Percentiles rank a stretch among this genome's conserved stretches.
Conservation (phyloP, 805 yeast species). For the Yarrowia sp. region DNA sequence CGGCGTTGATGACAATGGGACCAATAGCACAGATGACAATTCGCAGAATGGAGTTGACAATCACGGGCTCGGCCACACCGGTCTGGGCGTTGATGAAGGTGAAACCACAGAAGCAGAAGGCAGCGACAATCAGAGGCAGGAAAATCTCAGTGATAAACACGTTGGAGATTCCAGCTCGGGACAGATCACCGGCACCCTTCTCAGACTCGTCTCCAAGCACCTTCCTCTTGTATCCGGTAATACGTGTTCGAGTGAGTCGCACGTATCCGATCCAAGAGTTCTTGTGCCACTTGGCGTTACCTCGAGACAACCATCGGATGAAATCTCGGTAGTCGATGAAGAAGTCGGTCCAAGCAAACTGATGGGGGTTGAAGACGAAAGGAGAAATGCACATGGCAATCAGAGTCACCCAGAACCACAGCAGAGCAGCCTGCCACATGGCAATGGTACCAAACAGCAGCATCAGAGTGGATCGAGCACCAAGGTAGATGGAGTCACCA, state of each 20-base stretch:
- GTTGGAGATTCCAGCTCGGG: constrained; percentile 76
- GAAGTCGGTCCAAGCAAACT: constrained; percentile 93
- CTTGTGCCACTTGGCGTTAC: constrained; percentile 62
- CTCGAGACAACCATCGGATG: constrained; percentile 81
- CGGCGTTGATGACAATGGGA: constrained; percentile 88
- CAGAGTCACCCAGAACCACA: constrained; percentile 97
- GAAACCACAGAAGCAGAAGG: constrained; percentile 68
- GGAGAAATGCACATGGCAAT: constrained; percentile 89
- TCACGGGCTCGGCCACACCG: constrained; percentile 54
- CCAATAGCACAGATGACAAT: constrained; percentile 65
- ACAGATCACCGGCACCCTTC: constrained; percentile 59
- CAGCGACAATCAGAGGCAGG: constrained; percentile 67
- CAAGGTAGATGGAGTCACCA: constrained; percentile 71
- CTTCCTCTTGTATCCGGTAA: constrained; percentile 86
- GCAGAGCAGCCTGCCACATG: constrained; percentile 90
- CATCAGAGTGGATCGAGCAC: constrained; percentile 65
- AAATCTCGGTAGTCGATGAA: constrained; percentile 94
- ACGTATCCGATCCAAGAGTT: constrained; percentile 80
- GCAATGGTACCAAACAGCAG: constrained; percentile 72
- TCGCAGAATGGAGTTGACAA: constrained; percentile 61
- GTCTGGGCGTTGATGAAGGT: constrained; percentile 82
- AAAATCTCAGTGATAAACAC: constrained; percentile 76
- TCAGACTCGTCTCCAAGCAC: constrained; percentile 65
- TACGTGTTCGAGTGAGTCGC: constrained; percentile 76
- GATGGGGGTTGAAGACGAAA: constrained; percentile 95